Evolutionary conservation across 345 rosid genomes (phyloP).

Genomic region (Brassica incana): DNA sequence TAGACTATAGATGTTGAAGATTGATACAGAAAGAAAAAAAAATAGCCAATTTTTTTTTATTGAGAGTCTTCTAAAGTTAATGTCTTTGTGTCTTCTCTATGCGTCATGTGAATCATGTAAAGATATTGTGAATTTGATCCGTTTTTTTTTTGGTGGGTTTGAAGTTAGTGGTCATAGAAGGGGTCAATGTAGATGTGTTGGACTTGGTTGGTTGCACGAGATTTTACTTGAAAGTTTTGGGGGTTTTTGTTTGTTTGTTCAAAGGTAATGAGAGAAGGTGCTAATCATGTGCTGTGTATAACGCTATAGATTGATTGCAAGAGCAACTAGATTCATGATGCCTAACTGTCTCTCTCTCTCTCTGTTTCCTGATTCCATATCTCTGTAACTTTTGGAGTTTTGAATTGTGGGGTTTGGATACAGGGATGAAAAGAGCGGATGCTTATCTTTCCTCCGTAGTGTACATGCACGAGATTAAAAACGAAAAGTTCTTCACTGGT

Average conservation of each 20-base stretch:
- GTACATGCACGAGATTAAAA: slow-evolving; percentile 28
- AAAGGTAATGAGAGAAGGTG: background rate
- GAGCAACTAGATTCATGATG: slow-evolving; percentile 10
- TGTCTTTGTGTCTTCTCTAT: background rate
- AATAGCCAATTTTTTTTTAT: background rate
- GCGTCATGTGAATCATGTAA: slow-evolving; percentile 4
- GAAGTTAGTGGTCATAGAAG: slow-evolving; percentile 16
- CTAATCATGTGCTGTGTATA: slow-evolving; percentile 15
- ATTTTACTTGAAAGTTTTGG: slow-evolving; percentile 10
- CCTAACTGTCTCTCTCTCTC: background rate
- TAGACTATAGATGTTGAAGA: background rate
- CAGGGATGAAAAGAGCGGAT: slow-evolving; percentile 53
- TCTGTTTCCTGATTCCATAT: background rate
- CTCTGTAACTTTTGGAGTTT: background rate
- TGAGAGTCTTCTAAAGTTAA: background rate
- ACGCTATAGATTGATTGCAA: background rate
- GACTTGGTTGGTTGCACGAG: slow-evolving; percentile 3
- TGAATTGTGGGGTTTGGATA: background rate
- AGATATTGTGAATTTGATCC: background rate
- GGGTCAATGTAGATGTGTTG: slow-evolving; percentile 15
- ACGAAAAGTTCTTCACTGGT: slow-evolving; percentile 17
- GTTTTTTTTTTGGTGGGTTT: background rate
- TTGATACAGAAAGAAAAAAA: background rate
- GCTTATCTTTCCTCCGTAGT: slow-evolving; percentile 56
- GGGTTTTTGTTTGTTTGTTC: background rate